These are phyloP conservation scores for Pyrus communis DNA, from an alignment of 306 rosid species.

Conservation along the genomic window DNA sequence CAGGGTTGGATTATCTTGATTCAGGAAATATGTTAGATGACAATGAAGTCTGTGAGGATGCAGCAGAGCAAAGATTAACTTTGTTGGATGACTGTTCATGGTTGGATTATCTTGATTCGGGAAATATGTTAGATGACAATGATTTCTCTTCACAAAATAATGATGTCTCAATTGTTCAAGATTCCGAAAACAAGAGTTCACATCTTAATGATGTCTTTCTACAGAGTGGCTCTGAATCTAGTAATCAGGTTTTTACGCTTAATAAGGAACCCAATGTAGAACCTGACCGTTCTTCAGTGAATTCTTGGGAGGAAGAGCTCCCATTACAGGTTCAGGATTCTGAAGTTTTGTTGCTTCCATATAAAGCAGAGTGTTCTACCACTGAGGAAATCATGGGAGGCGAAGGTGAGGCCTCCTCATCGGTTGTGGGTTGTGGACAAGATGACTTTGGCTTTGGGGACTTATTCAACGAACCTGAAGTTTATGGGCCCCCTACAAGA, in stretches of 20 bases:
- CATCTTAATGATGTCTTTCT: conserved; percentile 21
- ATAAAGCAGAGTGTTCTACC: conserved; percentile 51
- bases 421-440: conserved; percentile 43
- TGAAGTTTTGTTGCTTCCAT: conserved; percentile 71
- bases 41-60: conserved; percentile 19
- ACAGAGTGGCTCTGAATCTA: conserved; percentile 36
- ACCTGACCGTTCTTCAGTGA: conserved; percentile 35
- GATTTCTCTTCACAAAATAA: conserved; percentile 29
- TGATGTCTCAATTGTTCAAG: conserved; percentile 29
- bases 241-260: conserved; percentile 19
- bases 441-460: conserved; percentile 78
- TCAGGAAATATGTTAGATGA: conserved; percentile 28
- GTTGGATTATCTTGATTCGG: conserved; percentile 75
- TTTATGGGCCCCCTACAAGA: conserved; percentile 61
- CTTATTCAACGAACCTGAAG: conserved; percentile 82
- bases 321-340: conserved; percentile 69
- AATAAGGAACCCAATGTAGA: conserved; percentile 24
- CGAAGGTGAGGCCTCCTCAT: conserved; percentile 56
- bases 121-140: conserved; percentile 20
- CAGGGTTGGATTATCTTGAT: conserved; percentile 83
- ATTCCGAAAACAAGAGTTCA: conserved; percentile 28
- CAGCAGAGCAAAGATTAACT: conserved; percentile 32
- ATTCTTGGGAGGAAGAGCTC: conserved; percentile 59
- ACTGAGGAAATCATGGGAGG: conserved; percentile 27
- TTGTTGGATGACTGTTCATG: conserved; percentile 42